Evolutionary conservation across 441 rosid genomes (phyloP).

Genomic region (Populus tomentosa): DNA sequence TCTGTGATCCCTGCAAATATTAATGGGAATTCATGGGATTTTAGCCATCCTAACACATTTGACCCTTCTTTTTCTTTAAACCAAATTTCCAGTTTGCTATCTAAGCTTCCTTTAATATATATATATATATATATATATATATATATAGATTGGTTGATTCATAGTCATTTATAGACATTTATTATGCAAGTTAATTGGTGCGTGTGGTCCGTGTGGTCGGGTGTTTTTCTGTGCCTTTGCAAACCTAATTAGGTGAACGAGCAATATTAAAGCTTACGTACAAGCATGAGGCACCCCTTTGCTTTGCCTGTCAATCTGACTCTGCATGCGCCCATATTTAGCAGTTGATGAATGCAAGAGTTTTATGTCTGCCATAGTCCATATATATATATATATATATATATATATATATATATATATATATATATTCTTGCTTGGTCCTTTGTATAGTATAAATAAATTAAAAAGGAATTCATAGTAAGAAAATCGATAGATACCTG

Average conservation of each 20-base stretch:
- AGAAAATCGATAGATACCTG: background rate
- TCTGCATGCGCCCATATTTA: background rate
- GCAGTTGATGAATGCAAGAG: background rate
- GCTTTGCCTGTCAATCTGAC: background rate
- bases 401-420: too few relatives aligned
- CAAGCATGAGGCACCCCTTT: background rate
- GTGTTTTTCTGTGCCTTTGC: background rate
- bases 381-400: too few relatives aligned
- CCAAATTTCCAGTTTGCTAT: background rate
- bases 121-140: too few relatives aligned
- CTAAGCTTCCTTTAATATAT: background rate
- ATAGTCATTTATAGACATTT: background rate
- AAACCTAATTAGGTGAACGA: background rate
- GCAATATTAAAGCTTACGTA: background rate
- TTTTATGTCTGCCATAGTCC: background rate
- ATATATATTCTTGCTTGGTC: background rate
- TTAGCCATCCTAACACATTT: background rate
- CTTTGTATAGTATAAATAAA: background rate
- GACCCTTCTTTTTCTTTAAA: background rate
- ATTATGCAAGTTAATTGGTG: background rate
- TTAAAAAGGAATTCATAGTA: background rate
- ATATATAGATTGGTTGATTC: background rate
- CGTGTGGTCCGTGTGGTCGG: background rate
- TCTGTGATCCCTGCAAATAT: slow-evolving; percentile 4
- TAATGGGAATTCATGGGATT: slow-evolving; percentile 10